Evolutionary conservation across 2,329 filamentous ascomycete genomes (phyloP), one percentile per base, ranked within the genome.

Genomic region (Fusarium sp.): DNA sequence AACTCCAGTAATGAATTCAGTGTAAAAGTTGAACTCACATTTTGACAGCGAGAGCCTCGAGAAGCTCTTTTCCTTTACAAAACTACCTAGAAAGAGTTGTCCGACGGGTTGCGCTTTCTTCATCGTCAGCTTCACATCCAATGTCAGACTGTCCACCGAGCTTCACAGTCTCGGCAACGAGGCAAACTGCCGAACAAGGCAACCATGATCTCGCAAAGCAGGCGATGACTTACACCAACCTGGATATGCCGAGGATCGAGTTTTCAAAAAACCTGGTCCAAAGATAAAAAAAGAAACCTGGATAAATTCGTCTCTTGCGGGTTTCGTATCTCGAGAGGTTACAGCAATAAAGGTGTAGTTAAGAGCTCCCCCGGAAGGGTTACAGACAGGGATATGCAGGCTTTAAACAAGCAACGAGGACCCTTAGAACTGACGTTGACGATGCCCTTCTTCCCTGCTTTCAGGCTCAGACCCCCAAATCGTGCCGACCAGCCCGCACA

Each of bases 371-470:
- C 43, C 18, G 47, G 58, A 23, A 23, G 23, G 11, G 27, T 37
- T 54, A 18, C 55, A 58, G 18, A 62, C 73, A 75, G 72, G 73
- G 73, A 48, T 75, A 48, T 52, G 43, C 61, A 60, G 67, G 40
- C 63, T 75, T 74, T 74, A 71, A 75, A 68, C 69, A 64, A 65
- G 11, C 43, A 27, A 56, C 43, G 48, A 51, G 57, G 46, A 65
- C 50, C 53, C 47, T 48, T 53, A 30, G 43, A 69, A 62, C 73
- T 75, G 73, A 75, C 71, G 73, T 74, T 73, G 64, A 70, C 69
- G 68, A 69, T 67, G 53, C 46, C 34, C 56, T 23, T 60, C 37
- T 73, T 64, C 73, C 73, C 66, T 75, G 73, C 62, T 75, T 75
- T 62, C 16, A 60, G 28, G 61, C 43, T 28, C 23, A 43, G 36